These are phyloP conservation scores for Mycena vulgaris DNA, from an alignment of 768 basidiomycete genomes.

Conservation along the genomic window DNA sequence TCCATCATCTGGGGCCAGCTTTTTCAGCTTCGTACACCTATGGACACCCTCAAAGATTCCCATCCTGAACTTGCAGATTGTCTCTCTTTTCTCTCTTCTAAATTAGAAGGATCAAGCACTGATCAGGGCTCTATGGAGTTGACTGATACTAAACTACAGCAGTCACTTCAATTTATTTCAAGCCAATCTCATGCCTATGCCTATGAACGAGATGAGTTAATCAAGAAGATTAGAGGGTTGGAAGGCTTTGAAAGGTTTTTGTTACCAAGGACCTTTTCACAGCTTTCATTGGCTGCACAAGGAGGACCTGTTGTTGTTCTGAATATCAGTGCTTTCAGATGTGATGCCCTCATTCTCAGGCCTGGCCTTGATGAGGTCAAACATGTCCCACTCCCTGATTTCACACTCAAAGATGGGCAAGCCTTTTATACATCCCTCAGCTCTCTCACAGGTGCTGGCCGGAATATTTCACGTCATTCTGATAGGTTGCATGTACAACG, in stretches of 20 bases:
- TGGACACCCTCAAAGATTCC: slow-evolving; percentile 32
- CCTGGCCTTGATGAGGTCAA: slow-evolving; percentile 13
- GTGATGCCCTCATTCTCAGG: slow-evolving; percentile 55
- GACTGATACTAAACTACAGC: not conserved
- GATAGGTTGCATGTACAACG: slow-evolving; percentile 1
- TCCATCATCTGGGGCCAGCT: slow-evolving; percentile 43
- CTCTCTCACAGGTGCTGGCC: not conserved
- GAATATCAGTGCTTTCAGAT: slow-evolving; percentile 50
- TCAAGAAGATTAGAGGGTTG: slow-evolving; percentile 14
- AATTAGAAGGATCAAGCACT: not conserved
- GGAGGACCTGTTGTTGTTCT: slow-evolving; percentile 56
- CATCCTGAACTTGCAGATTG: slow-evolving; percentile 1
- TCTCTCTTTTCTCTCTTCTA: not conserved
- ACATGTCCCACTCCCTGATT: slow-evolving; percentile 29
- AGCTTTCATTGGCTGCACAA: slow-evolving; percentile 39
- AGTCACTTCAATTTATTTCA: not conserved
- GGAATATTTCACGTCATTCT: too few species aligned
- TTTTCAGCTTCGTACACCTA: slow-evolving; percentile 37
- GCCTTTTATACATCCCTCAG: not conserved
- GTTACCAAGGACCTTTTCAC: slow-evolving; percentile 38
- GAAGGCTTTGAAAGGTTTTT: slow-evolving; percentile 51
- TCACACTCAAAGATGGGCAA: not conserved
- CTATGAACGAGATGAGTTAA: not conserved
- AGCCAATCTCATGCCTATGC: not conserved
- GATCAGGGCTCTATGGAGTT: not conserved